Evolutionary conservation across 2,329 filamentous ascomycete species (phyloP), one percentile per base, ranked within the genome.

Genomic region (Exophiala sp.): DNA sequence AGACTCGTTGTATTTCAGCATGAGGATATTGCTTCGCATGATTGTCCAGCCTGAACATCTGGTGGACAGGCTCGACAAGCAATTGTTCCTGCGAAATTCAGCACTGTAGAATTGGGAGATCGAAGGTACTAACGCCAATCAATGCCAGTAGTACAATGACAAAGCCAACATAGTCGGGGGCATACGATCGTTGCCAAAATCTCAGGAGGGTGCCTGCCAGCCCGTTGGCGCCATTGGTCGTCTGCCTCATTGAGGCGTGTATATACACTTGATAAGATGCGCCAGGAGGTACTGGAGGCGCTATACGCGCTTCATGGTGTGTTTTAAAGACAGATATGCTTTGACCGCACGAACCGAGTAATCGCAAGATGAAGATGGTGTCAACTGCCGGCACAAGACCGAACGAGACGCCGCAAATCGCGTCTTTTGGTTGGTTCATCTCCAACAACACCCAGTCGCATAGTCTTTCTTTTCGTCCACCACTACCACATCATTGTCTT

Each of bases 41-140:
- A 68, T 97, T 90, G 68, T 91, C 88, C 58, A 97, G 81, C 60
- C 84, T 88, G 74, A 99, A 97, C 83, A 96, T 88, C 72, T 89
- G 90, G 70, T 97, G 91, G 69, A 97, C 97, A 0, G 94, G 94
- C 57, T 86, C 85, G 63, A 89, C 80, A 61, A 87, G 78, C 64
- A 88, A 75, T 70, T 84, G 78, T 40, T 89, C 78, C 80, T 89
- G 59, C 66, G 83, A 54, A 85, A 6, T 12, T 62, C 20, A 62
- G 57, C 36, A 39, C 16, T 14, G 20, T 35, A 11, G 11, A 10
- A 14, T 20, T 3, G 11, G 33, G 3, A n/a, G 9, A 4, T 14
- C 16, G 3, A 10, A 5, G 42, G 8, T 33, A 55, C 59, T 18
- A 24, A 59, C 58, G 10, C 24, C 64, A 14, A 87, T 71, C 71